Base-by-base conservation (phyloP, 1,139 yeast species). In the Candida glucosophila region DNA sequence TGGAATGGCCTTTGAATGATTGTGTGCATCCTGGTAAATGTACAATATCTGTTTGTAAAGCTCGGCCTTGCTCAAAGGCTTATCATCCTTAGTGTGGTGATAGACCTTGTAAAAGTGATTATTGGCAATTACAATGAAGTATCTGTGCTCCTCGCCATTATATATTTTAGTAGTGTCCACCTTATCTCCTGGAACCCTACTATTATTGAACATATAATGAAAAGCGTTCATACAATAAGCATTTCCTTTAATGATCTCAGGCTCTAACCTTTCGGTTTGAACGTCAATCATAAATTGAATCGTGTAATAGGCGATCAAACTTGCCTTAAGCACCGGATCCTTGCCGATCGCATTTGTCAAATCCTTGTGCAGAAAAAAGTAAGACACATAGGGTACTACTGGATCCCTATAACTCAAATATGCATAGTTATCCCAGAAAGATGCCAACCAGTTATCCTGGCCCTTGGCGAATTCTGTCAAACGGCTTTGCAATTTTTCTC, bases 191-290 rank as follows among this genome's bases (percentile, higher is more conserved):
- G 96, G 95, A 26, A 82, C 70, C 47, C 97, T 72, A 33, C 83
- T 73, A 49, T 80, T 82, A 62, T 86, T 85, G 65, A 90, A 90
- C 95, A 90, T 81, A 62, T 76, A 73, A 47, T 72, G 73, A 70
- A 83, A 88, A 19, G 93, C 80, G 52, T 85, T 88, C 97, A 88
- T 88, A 58, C 96, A 88, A 51, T 73, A 78, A 13, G 97, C 95
- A 40, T 67, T 67, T 29, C 77, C 78, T 59, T 73, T 81, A 61
- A 85, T 74, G 36, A 79, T 59, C 55, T 90, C 97, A 2, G 95
- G 86, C 39, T 67, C 76, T 39, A 80, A 58, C 13, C 73, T 55
- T 48, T 78, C 83, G 34, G 54, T 55, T 44, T 73, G 77, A 29
- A 78, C 62, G 15, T 63, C 43, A 33, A 62, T 60, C 57, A 67